Base-by-base conservation (phyloP, 306 rosid species). In the Ochetophila trinervis region DNA sequence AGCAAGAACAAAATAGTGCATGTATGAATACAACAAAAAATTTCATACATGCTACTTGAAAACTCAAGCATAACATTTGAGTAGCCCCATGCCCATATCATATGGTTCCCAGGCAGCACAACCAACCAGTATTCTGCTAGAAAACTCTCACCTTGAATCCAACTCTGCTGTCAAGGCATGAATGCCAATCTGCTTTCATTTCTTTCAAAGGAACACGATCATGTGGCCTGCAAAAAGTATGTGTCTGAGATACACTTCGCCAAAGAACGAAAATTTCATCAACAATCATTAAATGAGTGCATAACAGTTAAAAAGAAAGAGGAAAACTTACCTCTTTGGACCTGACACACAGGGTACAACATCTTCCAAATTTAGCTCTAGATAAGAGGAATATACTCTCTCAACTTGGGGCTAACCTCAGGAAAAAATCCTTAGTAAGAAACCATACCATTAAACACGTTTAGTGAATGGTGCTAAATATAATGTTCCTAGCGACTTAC, bases 261-360 rank as follows among this genome's bases (percentile, higher is more conserved):
- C 17, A 53, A 63, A 71, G 68, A 55, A 14, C 62, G 57, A 70
- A 70, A 53, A 48, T 11, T 53, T 6, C 11, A 23, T 40, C 40
- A 27, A 15, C 54, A 18, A 64, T 4, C 37, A 57, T 32, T 71
- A 61, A 32, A n/a, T n/a, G 59, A 70, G 71, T 34, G 52, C 69
- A 68, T n/a, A 45, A 49, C 16, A 53, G 63, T 57, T 51, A 44
- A 50, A 65, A 30, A 63, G 48, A 21, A 30, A 6, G 53, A 20
- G 27, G 22, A 53, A 17, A 78, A 14, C 19, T 35, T 80, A 88
- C 99, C 99, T 85, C 84, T 93, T 93, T 72, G 99, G 99, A 55
- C 99, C 99, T 34, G 99, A 93, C 36, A 93, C 78, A 76, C 96
- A 93, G 24, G 99, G 88, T 54, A 83, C 99, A 22, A 93, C 99